phyloP scores from a whole-genome alignment of 352 stramenopile species.

The Phytopythium chamaehyphon region DNA sequence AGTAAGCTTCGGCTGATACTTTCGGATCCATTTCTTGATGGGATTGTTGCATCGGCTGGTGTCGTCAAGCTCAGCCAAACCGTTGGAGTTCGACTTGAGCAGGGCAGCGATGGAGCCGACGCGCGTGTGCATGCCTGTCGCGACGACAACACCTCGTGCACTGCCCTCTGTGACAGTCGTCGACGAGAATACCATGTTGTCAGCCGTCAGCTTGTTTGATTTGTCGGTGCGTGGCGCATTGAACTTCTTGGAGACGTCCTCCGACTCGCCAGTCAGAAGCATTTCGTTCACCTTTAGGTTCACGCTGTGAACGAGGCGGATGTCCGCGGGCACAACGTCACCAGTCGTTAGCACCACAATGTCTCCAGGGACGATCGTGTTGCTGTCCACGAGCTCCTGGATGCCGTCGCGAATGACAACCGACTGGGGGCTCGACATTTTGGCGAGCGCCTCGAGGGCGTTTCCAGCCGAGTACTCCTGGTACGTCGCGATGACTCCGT shows the following conservation, averaged over 20 bases:
- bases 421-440: slow-evolving; percentile 61
- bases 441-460: slow-evolving; percentile 49
- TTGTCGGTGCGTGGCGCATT: slow-evolving; percentile 30
- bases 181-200: slow-evolving; percentile 94
- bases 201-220: slow-evolving; percentile 47
- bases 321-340: slow-evolving; percentile 92
- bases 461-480: slow-evolving; percentile 68
- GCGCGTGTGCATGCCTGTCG: slow-evolving; percentile 69
- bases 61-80: slow-evolving; percentile 4
- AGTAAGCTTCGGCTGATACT: slow-evolving; percentile 74
- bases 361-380: slow-evolving; percentile 70
- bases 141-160: slow-evolving; percentile 60
- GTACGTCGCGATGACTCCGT: slow-evolving; percentile 51
- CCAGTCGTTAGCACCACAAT: slow-evolving; percentile 89
- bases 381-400: slow-evolving; percentile 62
- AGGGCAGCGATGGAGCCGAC: slow-evolving; percentile 66
- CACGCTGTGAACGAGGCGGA: slow-evolving; percentile 84
- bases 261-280: slow-evolving; percentile 91
- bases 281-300: slow-evolving; percentile 92
- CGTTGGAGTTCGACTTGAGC: slow-evolving; percentile 39
- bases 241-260: slow-evolving; percentile 73
- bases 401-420: slow-evolving; percentile 59
- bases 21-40: slow-evolving; percentile 43
- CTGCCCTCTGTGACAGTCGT: slow-evolving; percentile 82
- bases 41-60: slow-evolving; percentile 50